phyloP scores from a whole-genome alignment of 2,329 filamentous ascomycete genomes.

The Amauroascus verrucosus region DNA sequence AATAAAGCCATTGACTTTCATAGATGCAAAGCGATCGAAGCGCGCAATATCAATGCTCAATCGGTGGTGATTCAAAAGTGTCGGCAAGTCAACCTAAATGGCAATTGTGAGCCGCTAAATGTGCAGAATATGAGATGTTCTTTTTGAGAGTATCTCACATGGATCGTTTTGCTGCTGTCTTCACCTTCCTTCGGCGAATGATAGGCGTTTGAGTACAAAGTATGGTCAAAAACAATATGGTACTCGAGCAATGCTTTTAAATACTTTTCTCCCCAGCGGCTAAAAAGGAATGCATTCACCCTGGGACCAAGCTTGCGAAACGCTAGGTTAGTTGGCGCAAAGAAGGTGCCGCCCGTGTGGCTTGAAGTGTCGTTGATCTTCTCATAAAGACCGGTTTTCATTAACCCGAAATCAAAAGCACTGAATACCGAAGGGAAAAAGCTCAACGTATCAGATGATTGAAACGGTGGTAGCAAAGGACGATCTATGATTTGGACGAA shows the following conservation, averaged over 20 bases:
- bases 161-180: slow-evolving; percentile 38
- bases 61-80: slow-evolving; percentile 55
- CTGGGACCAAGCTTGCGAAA: slow-evolving; percentile 62
- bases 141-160: slow-evolving; percentile 8
- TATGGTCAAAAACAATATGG: slow-evolving; percentile 62
- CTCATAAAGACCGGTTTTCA: slow-evolving; percentile 61
- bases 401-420: slow-evolving; percentile 63
- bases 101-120: neutral
- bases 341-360: slow-evolving; percentile 60
- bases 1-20: slow-evolving; percentile 65
- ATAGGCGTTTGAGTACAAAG: slow-evolving; percentile 73
- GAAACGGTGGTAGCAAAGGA: slow-evolving; percentile 66
- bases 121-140: neutral
- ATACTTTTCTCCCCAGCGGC: slow-evolving; percentile 60
- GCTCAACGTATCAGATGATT: slow-evolving; percentile 52
- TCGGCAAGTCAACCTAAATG: slow-evolving; percentile 54
- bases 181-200: slow-evolving; percentile 44
- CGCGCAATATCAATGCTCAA: slow-evolving; percentile 61
- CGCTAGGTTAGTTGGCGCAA: slow-evolving; percentile 72
- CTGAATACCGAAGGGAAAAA: slow-evolving; percentile 62
- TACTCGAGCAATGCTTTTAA: slow-evolving; percentile 70
- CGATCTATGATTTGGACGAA: slow-evolving; percentile 67
- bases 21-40: slow-evolving; percentile 56
- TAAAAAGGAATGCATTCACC: slow-evolving; percentile 80
- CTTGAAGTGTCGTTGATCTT: slow-evolving; percentile 47